These are phyloP conservation scores for Globisporangium paroecandrum DNA, from an alignment of 352 stramenopile genomes.

Conservation along the genomic window DNA sequence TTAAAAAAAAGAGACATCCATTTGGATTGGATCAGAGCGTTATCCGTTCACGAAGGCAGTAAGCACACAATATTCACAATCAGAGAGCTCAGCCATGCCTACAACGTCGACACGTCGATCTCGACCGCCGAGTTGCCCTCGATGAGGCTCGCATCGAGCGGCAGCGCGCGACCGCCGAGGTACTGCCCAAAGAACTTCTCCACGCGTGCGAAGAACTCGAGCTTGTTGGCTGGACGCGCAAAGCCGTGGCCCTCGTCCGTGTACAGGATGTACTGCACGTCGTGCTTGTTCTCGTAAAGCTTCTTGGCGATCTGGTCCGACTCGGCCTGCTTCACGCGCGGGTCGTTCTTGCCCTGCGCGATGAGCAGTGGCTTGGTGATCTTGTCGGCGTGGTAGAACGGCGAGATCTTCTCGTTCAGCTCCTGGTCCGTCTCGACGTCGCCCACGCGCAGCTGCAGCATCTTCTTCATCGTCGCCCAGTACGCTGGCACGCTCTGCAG, in stretches of 20 bases:
- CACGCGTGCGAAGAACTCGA: slow-evolving; percentile 56
- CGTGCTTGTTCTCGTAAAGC: slow-evolving; percentile 59
- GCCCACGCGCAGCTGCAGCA: slow-evolving; percentile 38
- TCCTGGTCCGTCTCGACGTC: slow-evolving; percentile 36
- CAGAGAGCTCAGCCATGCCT: neutral
- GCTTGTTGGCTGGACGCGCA: slow-evolving; percentile 52
- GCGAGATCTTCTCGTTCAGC: slow-evolving; percentile 45
- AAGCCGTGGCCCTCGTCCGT: slow-evolving; percentile 82
- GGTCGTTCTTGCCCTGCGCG: slow-evolving; percentile 77
- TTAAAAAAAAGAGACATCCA: neutral
- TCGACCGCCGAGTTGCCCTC: slow-evolving; percentile 29
- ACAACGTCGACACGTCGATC: slow-evolving; percentile 25
- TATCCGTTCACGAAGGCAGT: neutral
- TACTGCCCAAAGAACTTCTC: slow-evolving; percentile 36
- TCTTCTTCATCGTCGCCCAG: slow-evolving; percentile 38
- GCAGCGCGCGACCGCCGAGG: slow-evolving; percentile 26
- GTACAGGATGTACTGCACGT: slow-evolving; percentile 81
- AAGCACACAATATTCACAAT: neutral
- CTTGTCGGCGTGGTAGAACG: slow-evolving; percentile 69
- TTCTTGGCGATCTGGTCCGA: slow-evolving; percentile 73
- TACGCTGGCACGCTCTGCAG: slow-evolving; percentile 40
- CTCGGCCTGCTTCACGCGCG: slow-evolving; percentile 65
- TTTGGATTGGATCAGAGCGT: neutral
- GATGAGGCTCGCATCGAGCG: slow-evolving; percentile 23
- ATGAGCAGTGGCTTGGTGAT: slow-evolving; percentile 80